Base-by-base conservation (phyloP, 2,329 filamentous ascomycete species). In the Talaromyces sp. region DNA sequence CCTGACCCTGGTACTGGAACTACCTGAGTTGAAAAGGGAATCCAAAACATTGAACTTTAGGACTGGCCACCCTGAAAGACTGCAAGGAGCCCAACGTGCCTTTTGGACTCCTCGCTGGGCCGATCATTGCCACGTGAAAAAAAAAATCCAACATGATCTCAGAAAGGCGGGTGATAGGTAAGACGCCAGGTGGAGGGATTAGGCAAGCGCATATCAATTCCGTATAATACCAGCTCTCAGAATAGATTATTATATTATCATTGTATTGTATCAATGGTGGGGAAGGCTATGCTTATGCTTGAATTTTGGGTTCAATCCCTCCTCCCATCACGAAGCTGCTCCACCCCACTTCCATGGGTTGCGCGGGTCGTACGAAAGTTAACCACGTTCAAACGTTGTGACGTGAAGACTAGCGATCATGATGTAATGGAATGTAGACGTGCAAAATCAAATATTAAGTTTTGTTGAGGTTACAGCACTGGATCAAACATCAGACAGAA, bases 391-490 rank as follows among this genome's bases (percentile, higher is more conserved):
- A n/a, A 47, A 47, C 19, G 44, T 37, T 33, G 46, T 48, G 46
- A 48, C 46, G 36, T 48, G 46, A 48, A 48, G 35, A 48, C 35
- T 32, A 20, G 16, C n/a, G 30, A 41, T 57, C 44, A 49, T 57
- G 55, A 57, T 57, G 55, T 57, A 57, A 57, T 54, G 8, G 27
- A n/a, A n/a, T n/a, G n/a, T n/a, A n/a, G n/a, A n/a, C n/a, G n/a
- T n/a, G n/a, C n/a, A n/a, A n/a, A n/a, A n/a, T n/a, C n/a, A n/a
- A n/a, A n/a, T n/a, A n/a, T n/a, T n/a, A n/a, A n/a, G n/a, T n/a
- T n/a, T n/a, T n/a, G n/a, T n/a, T n/a, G n/a, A n/a, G n/a, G n/a
- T n/a, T n/a, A n/a, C n/a, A n/a, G n/a, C n/a, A n/a, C n/a, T n/a
- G n/a, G n/a, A n/a, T n/a, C n/a, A 29, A 19, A 13, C 8, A 29